Percentiles rank a stretch among this genome's conserved stretches.
These are phyloP conservation scores for Geosiphon pyriformis DNA, from an alignment of 192 early-diverging fungal species.

Conservation along the genomic window DNA sequence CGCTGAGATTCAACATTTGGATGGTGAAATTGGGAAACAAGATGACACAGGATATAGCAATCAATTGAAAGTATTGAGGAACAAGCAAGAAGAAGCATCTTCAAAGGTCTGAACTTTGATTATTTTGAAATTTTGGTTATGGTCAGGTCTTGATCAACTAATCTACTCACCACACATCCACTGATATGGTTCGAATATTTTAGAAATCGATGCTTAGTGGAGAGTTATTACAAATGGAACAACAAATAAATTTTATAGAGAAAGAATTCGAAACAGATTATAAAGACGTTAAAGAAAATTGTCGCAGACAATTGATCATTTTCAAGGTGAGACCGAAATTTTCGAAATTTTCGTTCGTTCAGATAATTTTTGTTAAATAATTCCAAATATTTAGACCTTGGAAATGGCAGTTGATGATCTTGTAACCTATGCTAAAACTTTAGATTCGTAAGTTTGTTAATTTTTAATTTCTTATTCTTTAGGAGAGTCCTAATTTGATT, in stretches of 20 bases:
- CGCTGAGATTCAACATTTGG: background rate
- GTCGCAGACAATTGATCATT: conserved; percentile 60
- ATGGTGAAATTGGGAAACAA: conserved; percentile 16
- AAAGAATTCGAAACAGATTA: conserved; percentile 70
- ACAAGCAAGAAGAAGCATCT: conserved; percentile 31
- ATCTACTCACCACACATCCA: too few species aligned
- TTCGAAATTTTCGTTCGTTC: background rate
- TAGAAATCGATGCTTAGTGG: conserved; percentile 60
- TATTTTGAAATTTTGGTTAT: too few species aligned
- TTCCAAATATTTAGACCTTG: conserved; percentile 55
- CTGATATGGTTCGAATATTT: too few species aligned
- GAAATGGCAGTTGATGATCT: conserved; percentile 78
- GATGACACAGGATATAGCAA: conserved; percentile 14
- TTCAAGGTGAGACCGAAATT: conserved; percentile 51
- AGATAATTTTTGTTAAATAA: too few species aligned
- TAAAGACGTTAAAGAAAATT: conserved; percentile 66
- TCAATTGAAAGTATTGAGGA: conserved; percentile 30
- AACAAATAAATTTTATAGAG: conserved; percentile 53
- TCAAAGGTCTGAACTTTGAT: background rate
- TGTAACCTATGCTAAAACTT: conserved; percentile 77
- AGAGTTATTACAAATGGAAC: conserved; percentile 78
- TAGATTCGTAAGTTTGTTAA: conserved; percentile 51
- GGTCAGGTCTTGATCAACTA: too few species aligned
- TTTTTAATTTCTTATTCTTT: too few species aligned
- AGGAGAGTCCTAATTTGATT: too few species aligned